Conservation (phyloP, 2,329 filamentous ascomycete species). For the Mycogone perniciosa region DNA sequence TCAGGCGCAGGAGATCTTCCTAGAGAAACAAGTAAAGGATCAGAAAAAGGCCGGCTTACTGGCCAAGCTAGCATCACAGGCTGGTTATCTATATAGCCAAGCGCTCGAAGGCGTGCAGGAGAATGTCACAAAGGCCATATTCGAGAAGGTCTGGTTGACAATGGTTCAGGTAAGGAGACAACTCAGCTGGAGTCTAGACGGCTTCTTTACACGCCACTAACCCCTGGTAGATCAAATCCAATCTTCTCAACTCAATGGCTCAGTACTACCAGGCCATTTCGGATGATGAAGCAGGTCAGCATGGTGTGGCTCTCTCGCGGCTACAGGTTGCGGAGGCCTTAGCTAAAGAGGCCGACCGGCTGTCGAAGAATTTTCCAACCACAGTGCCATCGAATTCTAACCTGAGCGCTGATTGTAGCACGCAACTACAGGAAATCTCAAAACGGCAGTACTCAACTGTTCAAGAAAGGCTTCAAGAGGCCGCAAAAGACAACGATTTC, state of each 20-base stretch:
- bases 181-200: not conserved
- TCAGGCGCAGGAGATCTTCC: constrained; percentile 93
- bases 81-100: constrained; percentile 80
- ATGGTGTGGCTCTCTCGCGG: constrained; percentile 78
- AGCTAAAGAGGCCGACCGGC: constrained; percentile 69
- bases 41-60: constrained; percentile 87
- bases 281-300: constrained; percentile 81
- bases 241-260: constrained; percentile 75
- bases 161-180: constrained; percentile 59
- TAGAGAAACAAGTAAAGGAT: constrained; percentile 92
- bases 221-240: constrained; percentile 59
- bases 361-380: constrained; percentile 73
- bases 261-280: constrained; percentile 91
- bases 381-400: constrained; percentile 77
- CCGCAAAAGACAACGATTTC: constrained; percentile 92
- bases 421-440: constrained; percentile 68
- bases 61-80: constrained; percentile 88
- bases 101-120: constrained; percentile 87
- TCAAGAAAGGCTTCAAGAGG: constrained; percentile 69
- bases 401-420: constrained; percentile 70
- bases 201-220: not conserved
- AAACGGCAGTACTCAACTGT: constrained; percentile 76
- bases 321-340: constrained; percentile 74
- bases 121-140: constrained; percentile 82
- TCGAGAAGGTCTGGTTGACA: constrained; percentile 88